Percentiles rank a stretch among this genome's conserved stretches.
Conservation (phyloP, 73 alveolate genomes). For the Tetrahymena borealis region DNA sequence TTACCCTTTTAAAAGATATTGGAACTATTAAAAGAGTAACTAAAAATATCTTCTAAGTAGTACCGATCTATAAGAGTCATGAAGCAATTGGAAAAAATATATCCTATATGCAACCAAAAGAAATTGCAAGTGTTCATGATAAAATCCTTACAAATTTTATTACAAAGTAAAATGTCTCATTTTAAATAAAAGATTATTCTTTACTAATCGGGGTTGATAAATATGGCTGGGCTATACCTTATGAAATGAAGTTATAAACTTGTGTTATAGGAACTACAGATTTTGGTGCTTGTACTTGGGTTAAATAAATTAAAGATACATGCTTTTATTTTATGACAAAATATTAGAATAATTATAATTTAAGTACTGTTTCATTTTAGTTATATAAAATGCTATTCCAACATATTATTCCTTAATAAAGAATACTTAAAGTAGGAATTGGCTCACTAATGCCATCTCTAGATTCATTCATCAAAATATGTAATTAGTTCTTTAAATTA, state of each 20-base stretch:
- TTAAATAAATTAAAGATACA: not conserved
- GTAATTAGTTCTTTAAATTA: not conserved
- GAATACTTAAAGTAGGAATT: not conserved
- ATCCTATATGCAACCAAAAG: not conserved
- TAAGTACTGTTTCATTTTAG: not conserved
- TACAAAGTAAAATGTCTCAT: not conserved
- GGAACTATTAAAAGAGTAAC: not conserved
- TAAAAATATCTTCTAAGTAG: not conserved
- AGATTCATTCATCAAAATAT: not conserved
- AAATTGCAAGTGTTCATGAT: not conserved
- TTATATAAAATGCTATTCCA: not conserved
- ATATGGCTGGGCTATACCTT: not conserved
- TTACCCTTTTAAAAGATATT: not conserved
- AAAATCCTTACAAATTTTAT: not conserved
- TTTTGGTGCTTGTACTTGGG: not conserved
- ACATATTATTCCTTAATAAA: not conserved
- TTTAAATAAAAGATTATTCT: not conserved
- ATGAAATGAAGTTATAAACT: not conserved
- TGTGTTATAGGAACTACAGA: not conserved
- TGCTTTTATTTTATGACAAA: not conserved
- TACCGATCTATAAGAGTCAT: not conserved
- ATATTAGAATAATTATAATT: not conserved
- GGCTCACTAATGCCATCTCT: not conserved
- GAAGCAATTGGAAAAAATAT: not conserved
- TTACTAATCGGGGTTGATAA: not conserved